Evolutionary conservation across 1,139 yeast genomes (phyloP), one percentile per base, ranked within the genome.

Genomic region (Torulaspora globosa): DNA sequence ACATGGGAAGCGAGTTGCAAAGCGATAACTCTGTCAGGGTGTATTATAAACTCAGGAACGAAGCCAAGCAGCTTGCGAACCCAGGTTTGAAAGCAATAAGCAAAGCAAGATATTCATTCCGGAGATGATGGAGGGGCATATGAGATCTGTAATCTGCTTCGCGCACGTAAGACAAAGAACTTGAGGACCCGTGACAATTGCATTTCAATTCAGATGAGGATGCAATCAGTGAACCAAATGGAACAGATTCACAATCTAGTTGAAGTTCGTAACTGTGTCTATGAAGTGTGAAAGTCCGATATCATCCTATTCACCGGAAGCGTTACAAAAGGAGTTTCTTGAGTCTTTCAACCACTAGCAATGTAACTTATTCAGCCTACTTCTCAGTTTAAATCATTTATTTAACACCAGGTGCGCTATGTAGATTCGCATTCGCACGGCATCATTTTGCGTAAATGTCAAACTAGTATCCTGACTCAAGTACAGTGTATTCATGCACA

Each of bases 401-500:
- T 49, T 33, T 29, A 60, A 38, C 34, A 63, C 61, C 24, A 62
- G 37, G 46, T 55, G 53, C 7, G 59, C 89, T 81, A 92, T 87
- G 47, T 83, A 74, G 39, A 82, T 69, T 53, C 98, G 72, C 51
- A 92, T 71, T 3, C 67, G 62, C 12, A 72, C 72, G 81, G 92
- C 89, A 59, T 89, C 96, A 6, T 71, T 68, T 57, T 85, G 94
- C 15, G 77, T 65, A 59, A 81, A 92, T 3, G 66, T 63, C 39
- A 86, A 68, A 0, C 71, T 70, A 29, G 66, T 62, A 9, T 69
- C 69, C 45, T 78, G 63, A 14, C 87, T 71, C 37, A 86, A 58
- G 41, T 75, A 82, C 44, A 80, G 76, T 1, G 88, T 87, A 49
- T 84, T 84, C 46, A 88, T 78, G 65, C 97, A 85, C 7, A 95